Conservation (phyloP, 2,329 filamentous ascomycete species). For the Alternaria brassicicola region DNA sequence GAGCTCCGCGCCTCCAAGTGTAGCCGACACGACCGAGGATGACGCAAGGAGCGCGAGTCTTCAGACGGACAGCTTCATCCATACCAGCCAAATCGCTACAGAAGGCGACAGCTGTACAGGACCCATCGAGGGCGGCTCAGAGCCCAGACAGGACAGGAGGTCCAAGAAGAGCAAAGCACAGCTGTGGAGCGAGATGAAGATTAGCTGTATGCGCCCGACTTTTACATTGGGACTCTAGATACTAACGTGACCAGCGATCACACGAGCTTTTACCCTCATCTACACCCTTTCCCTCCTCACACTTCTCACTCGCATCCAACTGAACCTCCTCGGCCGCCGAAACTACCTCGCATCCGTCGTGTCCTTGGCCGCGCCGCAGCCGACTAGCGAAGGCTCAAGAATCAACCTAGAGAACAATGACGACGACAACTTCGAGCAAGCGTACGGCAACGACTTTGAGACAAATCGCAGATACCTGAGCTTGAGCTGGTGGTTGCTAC, state of each 20-base stretch:
- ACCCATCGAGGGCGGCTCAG: slow-evolving; percentile 44
- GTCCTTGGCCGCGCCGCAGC: slow-evolving; percentile 74
- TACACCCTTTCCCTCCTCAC: slow-evolving; percentile 90
- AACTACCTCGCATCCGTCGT: slow-evolving; percentile 97
- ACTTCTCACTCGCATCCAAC: slow-evolving; percentile 90
- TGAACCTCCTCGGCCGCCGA: slow-evolving; percentile 92
- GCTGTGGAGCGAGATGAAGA: slow-evolving; percentile 96
- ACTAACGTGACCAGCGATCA: slow-evolving; percentile 69
- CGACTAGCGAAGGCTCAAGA: slow-evolving; percentile 69
- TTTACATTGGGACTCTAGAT: slow-evolving; percentile 10
- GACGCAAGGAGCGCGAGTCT: slow-evolving; percentile 78
- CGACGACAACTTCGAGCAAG: slow-evolving; percentile 80
- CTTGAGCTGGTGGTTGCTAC: slow-evolving; percentile 97
- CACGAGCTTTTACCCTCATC: slow-evolving; percentile 85
- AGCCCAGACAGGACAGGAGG: slow-evolving; percentile 53
- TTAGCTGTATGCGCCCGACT: slow-evolving; percentile 72
- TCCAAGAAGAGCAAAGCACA: slow-evolving; percentile 86
- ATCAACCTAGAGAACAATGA: slow-evolving; percentile 95
- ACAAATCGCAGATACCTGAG: slow-evolving; percentile 94
- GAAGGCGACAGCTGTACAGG: slow-evolving; percentile 57
- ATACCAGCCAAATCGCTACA: slow-evolving; percentile 72
- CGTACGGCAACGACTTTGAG: slow-evolving; percentile 91
- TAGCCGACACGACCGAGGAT: slow-evolving; percentile 69
- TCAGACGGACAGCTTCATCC: slow-evolving; percentile 81
- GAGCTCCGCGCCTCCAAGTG: slow-evolving; percentile 67